Conservation (phyloP, 192 early-diverging fungal genomes). For the Backusella parvicylindrica region DNA sequence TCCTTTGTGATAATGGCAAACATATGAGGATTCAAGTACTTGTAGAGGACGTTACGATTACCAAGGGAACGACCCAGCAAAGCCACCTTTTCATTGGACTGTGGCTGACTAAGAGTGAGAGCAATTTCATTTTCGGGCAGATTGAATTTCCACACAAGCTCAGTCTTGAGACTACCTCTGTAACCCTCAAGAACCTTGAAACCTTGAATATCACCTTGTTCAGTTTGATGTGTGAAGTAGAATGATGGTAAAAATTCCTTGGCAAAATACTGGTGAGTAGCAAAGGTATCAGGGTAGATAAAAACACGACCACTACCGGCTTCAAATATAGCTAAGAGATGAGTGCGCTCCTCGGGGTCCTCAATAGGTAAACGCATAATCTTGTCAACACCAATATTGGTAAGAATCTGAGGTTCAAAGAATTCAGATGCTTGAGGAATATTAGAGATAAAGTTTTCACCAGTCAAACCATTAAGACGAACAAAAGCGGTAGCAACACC, state of each 20-base stretch:
- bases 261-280: constrained; percentile 47
- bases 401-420: constrained; percentile 41
- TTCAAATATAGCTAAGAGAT: constrained; percentile 49
- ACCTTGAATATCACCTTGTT: constrained; percentile 47
- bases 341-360: constrained; percentile 58
- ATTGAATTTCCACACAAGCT: constrained; percentile 49
- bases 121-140: constrained; percentile 52
- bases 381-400: constrained; percentile 34
- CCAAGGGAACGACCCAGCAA: constrained; percentile 92
- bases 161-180: constrained; percentile 39
- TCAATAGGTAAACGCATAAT: constrained; percentile 62
- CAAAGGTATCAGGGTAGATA: constrained; percentile 63
- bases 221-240: constrained; percentile 64
- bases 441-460: constrained; percentile 43
- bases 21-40: constrained; percentile 96
- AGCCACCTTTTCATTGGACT: constrained; percentile 59
- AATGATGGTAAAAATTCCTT: constrained; percentile 50
- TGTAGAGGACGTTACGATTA: constrained; percentile 95
- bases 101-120: neutral
- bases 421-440: constrained; percentile 20
- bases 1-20: constrained; percentile 67
- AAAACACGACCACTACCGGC: constrained; percentile 42
- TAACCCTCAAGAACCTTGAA: constrained; percentile 51
- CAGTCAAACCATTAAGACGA: constrained; percentile 66
- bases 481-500: constrained; percentile 34